Percentiles rank a stretch among this genome's conserved stretches.
phyloP scores from a whole-genome alignment of 148 eudicot species.

The Vaccinium myrtillus region DNA sequence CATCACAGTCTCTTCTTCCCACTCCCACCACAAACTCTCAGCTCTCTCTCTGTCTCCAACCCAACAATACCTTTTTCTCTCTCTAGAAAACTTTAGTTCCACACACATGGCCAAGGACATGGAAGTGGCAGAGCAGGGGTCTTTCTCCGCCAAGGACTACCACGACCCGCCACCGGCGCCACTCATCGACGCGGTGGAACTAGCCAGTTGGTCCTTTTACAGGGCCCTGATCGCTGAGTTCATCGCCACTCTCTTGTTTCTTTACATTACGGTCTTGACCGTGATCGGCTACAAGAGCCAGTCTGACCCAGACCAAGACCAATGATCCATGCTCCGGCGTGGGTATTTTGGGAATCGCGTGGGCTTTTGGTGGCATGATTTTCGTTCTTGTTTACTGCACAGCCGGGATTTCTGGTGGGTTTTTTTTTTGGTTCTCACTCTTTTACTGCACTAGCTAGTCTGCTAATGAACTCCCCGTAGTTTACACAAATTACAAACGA shows the following conservation, averaged over 20 bases:
- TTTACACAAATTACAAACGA: neutral
- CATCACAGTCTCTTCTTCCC: neutral
- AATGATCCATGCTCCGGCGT: conserved; percentile 24
- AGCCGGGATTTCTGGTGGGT: conserved; percentile 26
- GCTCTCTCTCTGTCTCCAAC: neutral
- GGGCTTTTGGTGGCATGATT: conserved; percentile 34
- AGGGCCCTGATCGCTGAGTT: conserved; percentile 31
- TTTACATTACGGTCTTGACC: conserved; percentile 37
- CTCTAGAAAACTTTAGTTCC: neutral
- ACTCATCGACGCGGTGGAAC: conserved; percentile 15
- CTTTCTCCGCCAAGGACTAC: conserved; percentile 30
- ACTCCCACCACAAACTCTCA: neutral
- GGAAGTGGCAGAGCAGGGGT: conserved; percentile 30
- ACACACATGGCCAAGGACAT: conserved; percentile 22
- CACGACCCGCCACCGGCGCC: conserved; percentile 40
- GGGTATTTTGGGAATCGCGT: conserved; percentile 27
- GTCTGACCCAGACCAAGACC: conserved; percentile 12
- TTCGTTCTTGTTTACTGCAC: conserved; percentile 31
- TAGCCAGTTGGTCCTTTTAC: conserved; percentile 26
- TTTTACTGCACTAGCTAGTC: neutral
- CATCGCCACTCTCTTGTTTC: conserved; percentile 37
- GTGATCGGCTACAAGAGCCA: conserved; percentile 43
- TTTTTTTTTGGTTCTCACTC: neutral
- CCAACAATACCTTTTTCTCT: neutral
- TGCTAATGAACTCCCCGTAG: neutral